phyloP scores from a whole-genome alignment of 805 yeast species.

The Candida boleticola region DNA sequence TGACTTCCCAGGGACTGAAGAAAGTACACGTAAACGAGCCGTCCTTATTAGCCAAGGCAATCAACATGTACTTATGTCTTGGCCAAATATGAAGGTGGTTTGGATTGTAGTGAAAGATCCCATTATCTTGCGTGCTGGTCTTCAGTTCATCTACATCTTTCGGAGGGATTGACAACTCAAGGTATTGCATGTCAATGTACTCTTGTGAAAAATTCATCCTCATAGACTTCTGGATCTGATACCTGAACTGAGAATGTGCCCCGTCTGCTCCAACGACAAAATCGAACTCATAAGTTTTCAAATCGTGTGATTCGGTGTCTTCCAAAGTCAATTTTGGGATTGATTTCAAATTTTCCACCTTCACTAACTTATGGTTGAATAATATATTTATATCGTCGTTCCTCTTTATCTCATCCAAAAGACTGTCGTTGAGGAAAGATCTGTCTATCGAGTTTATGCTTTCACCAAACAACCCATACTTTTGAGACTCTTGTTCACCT shows the following conservation, averaged over 20 bases:
- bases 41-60: conserved; percentile 81
- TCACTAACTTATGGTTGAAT: conserved; percentile 58
- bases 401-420: conserved; percentile 60
- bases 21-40: conserved; percentile 89
- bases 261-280: conserved; percentile 86
- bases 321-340: conserved; percentile 23
- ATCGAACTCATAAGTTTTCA: conserved; percentile 40
- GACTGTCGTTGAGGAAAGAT: conserved; percentile 57
- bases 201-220: conserved; percentile 73
- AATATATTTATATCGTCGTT: conserved; percentile 40
- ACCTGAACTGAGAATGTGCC: conserved; percentile 69
- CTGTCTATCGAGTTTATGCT: conserved; percentile 84
- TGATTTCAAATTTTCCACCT: conserved; percentile 26
- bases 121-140: conserved; percentile 10
- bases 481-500: conserved; percentile 65
- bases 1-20: conserved; percentile 74
- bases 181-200: conserved; percentile 78
- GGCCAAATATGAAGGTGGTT: conserved; percentile 95
- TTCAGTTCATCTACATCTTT: conserved; percentile 21
- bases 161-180: conserved; percentile 77
- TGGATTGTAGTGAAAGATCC: conserved; percentile 56
- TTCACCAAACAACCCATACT: conserved; percentile 80
- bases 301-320: conserved; percentile 11
- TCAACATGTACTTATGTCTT: conserved; percentile 78
- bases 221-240: conserved; percentile 60